Base-by-base conservation (phyloP, 2,329 filamentous ascomycete genomes). In the Teratosphaeria viscida region DNA sequence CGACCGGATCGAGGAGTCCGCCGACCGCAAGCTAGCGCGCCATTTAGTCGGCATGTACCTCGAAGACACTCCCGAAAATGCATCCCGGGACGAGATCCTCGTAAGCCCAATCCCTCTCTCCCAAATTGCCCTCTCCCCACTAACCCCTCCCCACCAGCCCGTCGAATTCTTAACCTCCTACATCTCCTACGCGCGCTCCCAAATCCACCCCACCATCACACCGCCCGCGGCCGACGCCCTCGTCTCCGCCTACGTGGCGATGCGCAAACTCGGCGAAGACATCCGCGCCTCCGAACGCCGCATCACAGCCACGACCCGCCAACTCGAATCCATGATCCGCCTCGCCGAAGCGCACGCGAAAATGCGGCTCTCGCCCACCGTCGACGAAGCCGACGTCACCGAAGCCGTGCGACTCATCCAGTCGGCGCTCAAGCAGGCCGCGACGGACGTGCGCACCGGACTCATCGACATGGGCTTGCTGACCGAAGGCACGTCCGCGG, bases 281-380 rank as follows among this genome's bases (percentile, higher is more conserved):
- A 75, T 81, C 26, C 90, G 92, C 55, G 83, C 91, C 2, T 84
- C 89, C 2, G 95, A 99, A 75, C 92, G 95, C 74, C 90, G 94
- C 66, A 99, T 99, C 77, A 99, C 94, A 0, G 94, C 94, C 49
- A 99, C 94, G 2, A 99, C 95, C 0, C 85, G 94, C 71, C 94
- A 99, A 76, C 82, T 99, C 5, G 95, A 99, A 77, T 94, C 88
- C 54, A 99, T 99, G 95, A 97, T 99, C 71, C 92, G 94, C 62
- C 87, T 99, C 2, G 79, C 92, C 1, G 94, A 99, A 78, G 94
- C 92, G 0, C 95, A 99, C 75, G 95, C 94, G 56, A 96, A 96
- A 75, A 99, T 99, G 95, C 88, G 94, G 3, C 83, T 99, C 5
- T 84, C 88, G 0, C 73, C 79, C 2, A 83, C 80, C 14, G 94